Evolutionary conservation across 2,329 filamentous ascomycete species (phyloP), one percentile per base, ranked within the genome.

Genomic region (Neospermospora avenae): DNA sequence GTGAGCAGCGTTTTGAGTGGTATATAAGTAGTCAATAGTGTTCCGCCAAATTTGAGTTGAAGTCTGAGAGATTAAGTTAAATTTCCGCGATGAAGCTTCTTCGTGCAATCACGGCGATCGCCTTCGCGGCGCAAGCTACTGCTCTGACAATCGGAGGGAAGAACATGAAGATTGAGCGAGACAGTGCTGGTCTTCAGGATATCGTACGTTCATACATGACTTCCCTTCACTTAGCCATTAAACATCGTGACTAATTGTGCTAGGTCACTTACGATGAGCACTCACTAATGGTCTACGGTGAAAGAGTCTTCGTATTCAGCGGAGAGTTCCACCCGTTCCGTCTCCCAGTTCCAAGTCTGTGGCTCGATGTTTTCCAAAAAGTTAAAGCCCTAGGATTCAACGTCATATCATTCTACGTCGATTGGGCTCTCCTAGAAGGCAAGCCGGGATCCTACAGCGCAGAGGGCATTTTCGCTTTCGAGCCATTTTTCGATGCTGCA

Each of bases 371-470:
- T 1, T 88, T 96, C 67, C 87, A 95, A 69, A 96, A 96, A 74
- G 84, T 93, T 73, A 92, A 89, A 73, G 87, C 89, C 0, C 75
- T 92, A 1, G 91, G 91, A 0, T 93, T 91, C 75, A 93, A 89
- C 67, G 82, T 84, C 46, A 87, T 93, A 1, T 91, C 88, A 0
- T 91, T 93, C 72, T 93, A 93, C 69, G 79, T 87, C 6, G 82
- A 92, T 67, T 96, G 90, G 91, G 88, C 87, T 3, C 76, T 93
- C 2, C 73, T 91, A 0, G 90, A 95, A 71, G 89, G 88, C 2
- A 86, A 87, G 61, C 85, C 80, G 0, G 90, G 89, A 0, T 77
- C 84, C 3, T 92, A 91, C 68, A 78, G 78, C 8, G 87, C 85
- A 0, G 84, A 90, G 2, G 90, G 89, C 0, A 80, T 92, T 16